Conservation (phyloP, 768 basidiomycete species). For the Strobilomyces confusus region DNA sequence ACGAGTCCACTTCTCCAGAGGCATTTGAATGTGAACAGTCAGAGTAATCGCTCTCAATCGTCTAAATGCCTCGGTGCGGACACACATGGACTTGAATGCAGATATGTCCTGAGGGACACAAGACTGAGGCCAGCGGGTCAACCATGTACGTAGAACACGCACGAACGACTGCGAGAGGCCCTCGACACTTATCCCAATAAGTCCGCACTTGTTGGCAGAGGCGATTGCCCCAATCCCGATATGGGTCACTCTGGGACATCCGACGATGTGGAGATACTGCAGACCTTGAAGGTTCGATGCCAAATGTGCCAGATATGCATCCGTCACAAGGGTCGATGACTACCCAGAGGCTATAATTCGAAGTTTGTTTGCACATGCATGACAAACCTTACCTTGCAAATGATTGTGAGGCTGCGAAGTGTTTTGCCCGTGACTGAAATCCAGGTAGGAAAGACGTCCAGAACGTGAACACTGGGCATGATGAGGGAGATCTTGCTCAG, state of each 20-base stretch:
- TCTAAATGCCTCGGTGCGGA: conserved; percentile 33
- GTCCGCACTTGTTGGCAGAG: conserved; percentile 40
- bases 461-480: conserved; percentile 63
- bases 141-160: conserved; percentile 17
- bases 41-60: conserved; percentile 56
- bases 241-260: conserved; percentile 68
- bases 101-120: conserved; percentile 46
- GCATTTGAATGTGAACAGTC: conserved; percentile 39
- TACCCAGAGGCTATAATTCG: conserved; percentile 22
- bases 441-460: conserved; percentile 51
- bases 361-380: background rate
- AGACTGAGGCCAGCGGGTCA: background rate
- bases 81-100: conserved; percentile 40
- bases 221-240: conserved; percentile 52
- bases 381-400: conserved; percentile 60
- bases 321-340: conserved; percentile 58
- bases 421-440: conserved; percentile 38
- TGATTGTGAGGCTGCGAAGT: conserved; percentile 56
- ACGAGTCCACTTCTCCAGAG: conserved; percentile 42
- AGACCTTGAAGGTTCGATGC: conserved; percentile 48
- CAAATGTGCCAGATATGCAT: conserved; percentile 47
- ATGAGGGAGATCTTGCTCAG: conserved; percentile 62
- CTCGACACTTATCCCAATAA: conserved; percentile 58
- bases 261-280: conserved; percentile 56
- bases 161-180: conserved; percentile 61